A percentile compares a stretch with the other conserved stretches of the same genome.
Evolutionary conservation across 108 stramenopile species (phyloP).

Genomic region (Seminavis robusta): DNA sequence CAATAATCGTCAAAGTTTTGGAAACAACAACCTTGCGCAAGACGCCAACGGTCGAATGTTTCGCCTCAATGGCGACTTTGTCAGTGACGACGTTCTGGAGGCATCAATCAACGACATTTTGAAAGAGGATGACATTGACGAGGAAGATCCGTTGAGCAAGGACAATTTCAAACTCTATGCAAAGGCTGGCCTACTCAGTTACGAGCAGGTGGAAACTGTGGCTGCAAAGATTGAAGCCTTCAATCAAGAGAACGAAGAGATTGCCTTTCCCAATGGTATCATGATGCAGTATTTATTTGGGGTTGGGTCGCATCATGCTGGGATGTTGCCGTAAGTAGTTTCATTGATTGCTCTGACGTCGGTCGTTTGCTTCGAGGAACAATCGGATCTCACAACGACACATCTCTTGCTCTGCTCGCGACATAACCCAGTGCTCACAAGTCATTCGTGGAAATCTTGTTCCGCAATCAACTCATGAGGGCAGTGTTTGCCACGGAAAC

Average conservation of each 20-base stretch:
- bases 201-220: conserved; percentile 58
- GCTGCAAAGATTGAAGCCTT: conserved; percentile 61
- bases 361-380: no score
- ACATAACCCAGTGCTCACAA: no score
- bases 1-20: conserved; percentile 17
- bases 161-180: conserved; percentile 61
- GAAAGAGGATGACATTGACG: conserved; percentile 21
- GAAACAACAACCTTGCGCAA: conserved; percentile 8
- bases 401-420: no score
- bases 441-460: conserved; percentile 87
- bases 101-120: conserved; percentile 18
- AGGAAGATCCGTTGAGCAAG: conserved; percentile 43
- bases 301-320: conserved; percentile 90
- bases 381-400: no score
- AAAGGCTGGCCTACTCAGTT: conserved; percentile 59
- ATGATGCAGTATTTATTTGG: conserved; percentile 70
- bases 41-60: conserved; percentile 66
- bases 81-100: conserved; percentile 36
- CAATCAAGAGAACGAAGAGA: conserved; percentile 71
- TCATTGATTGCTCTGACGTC: no score
- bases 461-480: conserved; percentile 77
- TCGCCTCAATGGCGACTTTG: conserved; percentile 41
- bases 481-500: conserved; percentile 95
- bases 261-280: conserved; percentile 54
- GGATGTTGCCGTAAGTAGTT: conserved; percentile 88